phyloP scores from a whole-genome alignment of 805 yeast genomes.

The Hyphopichia homilentoma region DNA sequence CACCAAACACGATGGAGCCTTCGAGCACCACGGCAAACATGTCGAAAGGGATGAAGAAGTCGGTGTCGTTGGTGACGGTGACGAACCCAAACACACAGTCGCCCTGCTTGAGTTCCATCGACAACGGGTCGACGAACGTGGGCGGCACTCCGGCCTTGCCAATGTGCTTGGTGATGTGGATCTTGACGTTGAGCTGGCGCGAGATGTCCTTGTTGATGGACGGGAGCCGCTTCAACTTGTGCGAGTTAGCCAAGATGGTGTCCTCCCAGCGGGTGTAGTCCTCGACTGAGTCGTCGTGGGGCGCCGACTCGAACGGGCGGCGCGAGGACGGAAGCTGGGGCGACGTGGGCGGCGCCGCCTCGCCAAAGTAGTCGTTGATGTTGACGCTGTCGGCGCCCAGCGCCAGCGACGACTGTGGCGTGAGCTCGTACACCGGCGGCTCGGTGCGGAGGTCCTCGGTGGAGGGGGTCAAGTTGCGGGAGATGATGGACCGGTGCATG shows the following conservation, averaged over 20 bases:
- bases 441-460: conserved; percentile 20
- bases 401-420: conserved; percentile 16
- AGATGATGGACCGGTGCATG: conserved; percentile 37
- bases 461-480: conserved; percentile 31
- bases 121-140: conserved; percentile 25
- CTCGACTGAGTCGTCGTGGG: conserved; percentile 4
- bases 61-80: conserved; percentile 24
- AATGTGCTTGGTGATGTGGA: conserved; percentile 30
- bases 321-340: conserved; percentile 5
- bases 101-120: conserved; percentile 31
- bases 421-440: conserved; percentile 33
- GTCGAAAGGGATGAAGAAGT: conserved; percentile 30
- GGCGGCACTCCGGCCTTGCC: conserved; percentile 32
- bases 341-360: conserved; percentile 14
- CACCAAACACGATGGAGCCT: conserved; percentile 27
- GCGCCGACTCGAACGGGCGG: conserved; percentile 6
- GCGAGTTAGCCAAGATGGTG: conserved; percentile 32
- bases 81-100: conserved; percentile 36
- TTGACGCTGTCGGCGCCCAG: conserved; percentile 5
- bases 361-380: conserved; percentile 14
- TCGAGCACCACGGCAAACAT: conserved; percentile 38
- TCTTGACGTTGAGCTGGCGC: conserved; percentile 22
- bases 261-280: conserved; percentile 27
- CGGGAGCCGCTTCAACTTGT: conserved; percentile 28
- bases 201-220: conserved; percentile 24